phyloP scores from a whole-genome alignment of 768 basidiomycete species.

The Psilocybe sp. region DNA sequence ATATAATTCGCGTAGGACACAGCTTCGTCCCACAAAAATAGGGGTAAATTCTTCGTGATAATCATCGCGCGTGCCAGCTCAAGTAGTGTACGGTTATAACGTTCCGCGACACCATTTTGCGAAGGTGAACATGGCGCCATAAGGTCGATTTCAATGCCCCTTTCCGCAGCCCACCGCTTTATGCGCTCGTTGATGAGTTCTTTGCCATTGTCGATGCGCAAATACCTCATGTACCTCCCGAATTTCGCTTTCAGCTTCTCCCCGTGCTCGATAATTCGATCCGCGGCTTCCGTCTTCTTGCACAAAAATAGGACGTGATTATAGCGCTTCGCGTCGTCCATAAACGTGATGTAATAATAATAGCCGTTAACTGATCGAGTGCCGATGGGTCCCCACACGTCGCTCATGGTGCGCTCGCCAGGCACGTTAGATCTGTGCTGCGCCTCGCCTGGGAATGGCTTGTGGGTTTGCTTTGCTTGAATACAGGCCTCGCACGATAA shows the following conservation, averaged over 20 bases:
- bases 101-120: slow-evolving; percentile 39
- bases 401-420: slow-evolving; percentile 17
- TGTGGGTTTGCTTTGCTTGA: slow-evolving; percentile 29
- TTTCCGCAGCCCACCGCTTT: slow-evolving; percentile 13
- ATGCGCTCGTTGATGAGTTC: slow-evolving; percentile 26
- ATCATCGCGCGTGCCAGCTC: slow-evolving; percentile 31
- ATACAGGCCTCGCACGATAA: slow-evolving; percentile 30
- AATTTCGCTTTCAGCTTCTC: slow-evolving; percentile 10
- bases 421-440: slow-evolving; percentile 13
- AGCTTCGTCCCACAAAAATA: slow-evolving; percentile 30
- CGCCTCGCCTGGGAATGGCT: slow-evolving; percentile 30
- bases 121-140: slow-evolving; percentile 33
- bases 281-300: slow-evolving; percentile 12
- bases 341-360: slow-evolving; percentile 26
- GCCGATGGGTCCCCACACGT: slow-evolving; percentile 30
- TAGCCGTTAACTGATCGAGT: slow-evolving; percentile 17
- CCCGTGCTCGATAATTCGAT: slow-evolving; percentile 14
- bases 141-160: slow-evolving; percentile 27
- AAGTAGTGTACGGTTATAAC: slow-evolving; percentile 29
- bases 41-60: slow-evolving; percentile 20
- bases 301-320: slow-evolving; percentile 12
- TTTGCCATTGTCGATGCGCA: slow-evolving; percentile 27
- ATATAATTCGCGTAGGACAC: slow-evolving; percentile 23
- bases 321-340: slow-evolving; percentile 11
- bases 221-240: background rate